Evolutionary conservation across 306 rosid species (phyloP).

Genomic region (Inga oerstediana): DNA sequence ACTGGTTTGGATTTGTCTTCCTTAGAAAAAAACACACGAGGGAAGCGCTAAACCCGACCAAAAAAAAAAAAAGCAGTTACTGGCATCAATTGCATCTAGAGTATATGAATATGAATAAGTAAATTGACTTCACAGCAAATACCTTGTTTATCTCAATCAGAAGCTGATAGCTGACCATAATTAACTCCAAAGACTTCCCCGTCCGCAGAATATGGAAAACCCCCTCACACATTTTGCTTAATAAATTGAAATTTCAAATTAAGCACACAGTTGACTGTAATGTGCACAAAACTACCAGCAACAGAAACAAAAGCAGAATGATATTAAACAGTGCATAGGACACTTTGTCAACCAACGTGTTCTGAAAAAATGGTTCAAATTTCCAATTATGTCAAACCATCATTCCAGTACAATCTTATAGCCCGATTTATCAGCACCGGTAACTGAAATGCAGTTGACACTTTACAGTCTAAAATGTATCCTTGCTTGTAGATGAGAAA

Average conservation of each 20-base stretch:
- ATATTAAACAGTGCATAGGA: neutral
- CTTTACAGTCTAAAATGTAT: neutral
- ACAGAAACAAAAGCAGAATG: neutral
- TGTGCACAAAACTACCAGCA: neutral
- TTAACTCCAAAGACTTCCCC: constrained; percentile 44
- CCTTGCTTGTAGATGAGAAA: neutral
- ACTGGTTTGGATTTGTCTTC: constrained; percentile 37
- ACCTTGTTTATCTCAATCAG: constrained; percentile 80
- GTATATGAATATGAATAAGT: neutral
- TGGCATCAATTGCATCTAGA: constrained; percentile 19
- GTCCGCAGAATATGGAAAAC: constrained; percentile 45
- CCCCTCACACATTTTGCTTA: constrained; percentile 39
- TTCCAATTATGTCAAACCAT: neutral
- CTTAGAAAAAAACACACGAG: constrained; percentile 51
- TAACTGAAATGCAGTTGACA: constrained; percentile 15
- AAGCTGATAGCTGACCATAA: constrained; percentile 47
- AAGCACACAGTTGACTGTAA: constrained; percentile 4
- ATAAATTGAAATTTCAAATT: constrained; percentile 10
- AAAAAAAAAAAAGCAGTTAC: neutral
- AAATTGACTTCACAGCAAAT: constrained; percentile 4
- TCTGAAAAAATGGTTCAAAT: neutral
- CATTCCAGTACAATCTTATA: neutral
- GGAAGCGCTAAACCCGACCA: constrained; percentile 54
- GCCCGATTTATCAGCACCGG: neutral
- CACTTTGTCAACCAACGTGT: neutral